A percentile compares a stretch with the other conserved stretches of the same genome.
Conservation (phyloP, 73 alveolate species). For the Breviolum minutum region DNA sequence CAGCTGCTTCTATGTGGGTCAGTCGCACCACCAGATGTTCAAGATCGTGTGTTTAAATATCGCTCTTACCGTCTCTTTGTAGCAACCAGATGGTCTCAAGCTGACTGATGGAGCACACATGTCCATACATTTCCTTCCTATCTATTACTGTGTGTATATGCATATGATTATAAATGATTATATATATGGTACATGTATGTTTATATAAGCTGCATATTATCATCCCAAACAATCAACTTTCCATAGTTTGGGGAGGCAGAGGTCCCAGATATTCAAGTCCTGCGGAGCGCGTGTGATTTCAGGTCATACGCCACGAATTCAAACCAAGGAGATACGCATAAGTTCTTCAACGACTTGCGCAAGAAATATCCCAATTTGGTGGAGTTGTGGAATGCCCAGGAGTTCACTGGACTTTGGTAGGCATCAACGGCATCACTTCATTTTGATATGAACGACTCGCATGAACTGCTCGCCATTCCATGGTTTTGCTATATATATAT, state of each 20-base stretch:
- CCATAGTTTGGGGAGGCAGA: too few relatives aligned
- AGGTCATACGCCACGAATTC: too few relatives aligned
- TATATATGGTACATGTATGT: too few relatives aligned
- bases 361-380: constrained; percentile 42
- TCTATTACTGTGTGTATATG: too few relatives aligned
- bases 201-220: too few relatives aligned
- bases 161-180: background rate
- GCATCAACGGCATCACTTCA: too few relatives aligned
- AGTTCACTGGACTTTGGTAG: background rate
- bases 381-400: constrained; percentile 81
- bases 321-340: constrained; percentile 9
- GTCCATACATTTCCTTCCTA: background rate
- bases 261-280: too few relatives aligned
- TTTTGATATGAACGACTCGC: too few relatives aligned
- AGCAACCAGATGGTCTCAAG: background rate
- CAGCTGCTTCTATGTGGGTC: background rate
- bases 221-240: too few relatives aligned
- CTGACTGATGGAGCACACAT: background rate
- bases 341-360: constrained; percentile 33
- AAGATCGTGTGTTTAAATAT: constrained; percentile 9
- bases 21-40: constrained; percentile 22
- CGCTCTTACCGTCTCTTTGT: constrained; percentile 39
- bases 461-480: too few relatives aligned
- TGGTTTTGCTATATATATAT: too few relatives aligned
- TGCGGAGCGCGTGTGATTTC: too few relatives aligned